Evolutionary conservation across 345 rosid species (phyloP).

Genomic region (Physaria fendleri): DNA sequence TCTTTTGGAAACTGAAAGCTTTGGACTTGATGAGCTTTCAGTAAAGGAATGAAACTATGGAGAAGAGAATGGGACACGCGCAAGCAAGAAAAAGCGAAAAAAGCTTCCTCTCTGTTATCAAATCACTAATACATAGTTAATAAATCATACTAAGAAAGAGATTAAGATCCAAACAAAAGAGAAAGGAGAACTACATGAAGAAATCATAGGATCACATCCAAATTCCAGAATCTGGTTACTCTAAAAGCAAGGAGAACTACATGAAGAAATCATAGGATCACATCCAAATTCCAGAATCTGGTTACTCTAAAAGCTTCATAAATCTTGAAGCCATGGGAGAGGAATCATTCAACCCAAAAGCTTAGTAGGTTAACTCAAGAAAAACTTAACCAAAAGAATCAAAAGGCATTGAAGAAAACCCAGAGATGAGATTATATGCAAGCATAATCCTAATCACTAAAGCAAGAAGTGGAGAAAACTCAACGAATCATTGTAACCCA

Average conservation of each 20-base stretch:
- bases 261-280: background rate
- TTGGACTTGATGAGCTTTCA: background rate
- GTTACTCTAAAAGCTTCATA: background rate
- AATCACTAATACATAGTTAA: conserved; percentile 3
- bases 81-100: conserved; percentile 30
- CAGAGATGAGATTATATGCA: background rate
- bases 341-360: background rate
- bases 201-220: background rate
- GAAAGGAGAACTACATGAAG: background rate
- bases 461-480: background rate
- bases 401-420: background rate
- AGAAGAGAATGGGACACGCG: conserved; percentile 99
- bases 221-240: background rate
- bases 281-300: background rate
- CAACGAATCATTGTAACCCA: conserved; percentile 16
- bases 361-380: background rate
- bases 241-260: background rate
- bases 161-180: background rate
- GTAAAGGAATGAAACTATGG: conserved; percentile 36
- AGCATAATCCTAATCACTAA: background rate
- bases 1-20: conserved; percentile 18
- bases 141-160: background rate
- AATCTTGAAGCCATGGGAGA: background rate
- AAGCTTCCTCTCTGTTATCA: conserved; percentile 38
- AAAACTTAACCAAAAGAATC: background rate